These are phyloP conservation scores for Bryoglossum gracile DNA, from an alignment of 495 filamentous ascomycete species.

Conservation along the genomic window DNA sequence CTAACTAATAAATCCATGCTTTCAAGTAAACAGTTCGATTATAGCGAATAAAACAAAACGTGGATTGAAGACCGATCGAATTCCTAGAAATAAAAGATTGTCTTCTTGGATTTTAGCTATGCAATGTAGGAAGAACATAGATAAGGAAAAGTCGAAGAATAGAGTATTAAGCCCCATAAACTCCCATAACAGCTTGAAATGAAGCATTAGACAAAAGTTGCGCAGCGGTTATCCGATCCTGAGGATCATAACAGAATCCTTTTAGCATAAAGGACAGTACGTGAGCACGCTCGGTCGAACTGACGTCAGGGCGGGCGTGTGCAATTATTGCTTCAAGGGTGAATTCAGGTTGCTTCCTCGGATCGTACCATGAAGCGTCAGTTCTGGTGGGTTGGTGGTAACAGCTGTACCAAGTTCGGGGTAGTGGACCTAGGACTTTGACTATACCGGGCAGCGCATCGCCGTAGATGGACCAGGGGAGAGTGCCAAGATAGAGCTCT, in stretches of 20 bases:
- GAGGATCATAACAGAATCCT: slow-evolving; percentile 23
- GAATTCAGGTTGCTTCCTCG: slow-evolving; percentile 2
- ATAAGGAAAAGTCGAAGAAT: too few species aligned
- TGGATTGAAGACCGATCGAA: too few species aligned
- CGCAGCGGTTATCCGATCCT: slow-evolving; percentile 22
- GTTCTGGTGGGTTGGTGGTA: slow-evolving; percentile 16
- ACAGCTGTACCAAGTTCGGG: slow-evolving; percentile 1
- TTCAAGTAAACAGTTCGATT: too few species aligned
- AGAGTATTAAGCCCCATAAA: too few species aligned
- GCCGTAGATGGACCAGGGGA: slow-evolving; percentile 5
- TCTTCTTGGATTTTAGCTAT: too few species aligned
- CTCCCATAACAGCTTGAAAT: not conserved
- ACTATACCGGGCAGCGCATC: slow-evolving; percentile 11
- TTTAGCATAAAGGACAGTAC: slow-evolving; percentile 23
- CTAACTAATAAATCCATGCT: too few species aligned
- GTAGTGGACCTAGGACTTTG: not conserved
- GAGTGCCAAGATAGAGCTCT: slow-evolving; percentile 23
- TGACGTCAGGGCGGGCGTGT: slow-evolving; percentile 20
- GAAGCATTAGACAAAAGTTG: not conserved
- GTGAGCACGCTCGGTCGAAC: slow-evolving; percentile 22
- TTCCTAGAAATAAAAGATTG: too few species aligned
- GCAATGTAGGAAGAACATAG: too few species aligned
- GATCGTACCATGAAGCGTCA: slow-evolving; percentile 27
- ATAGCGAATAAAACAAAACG: too few species aligned
- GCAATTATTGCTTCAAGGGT: slow-evolving; percentile 20